A percentile compares a stretch with the other conserved stretches of the same genome.
Evolutionary conservation across 495 filamentous ascomycete genomes (phyloP).

Genomic region (Xylaria curta): DNA sequence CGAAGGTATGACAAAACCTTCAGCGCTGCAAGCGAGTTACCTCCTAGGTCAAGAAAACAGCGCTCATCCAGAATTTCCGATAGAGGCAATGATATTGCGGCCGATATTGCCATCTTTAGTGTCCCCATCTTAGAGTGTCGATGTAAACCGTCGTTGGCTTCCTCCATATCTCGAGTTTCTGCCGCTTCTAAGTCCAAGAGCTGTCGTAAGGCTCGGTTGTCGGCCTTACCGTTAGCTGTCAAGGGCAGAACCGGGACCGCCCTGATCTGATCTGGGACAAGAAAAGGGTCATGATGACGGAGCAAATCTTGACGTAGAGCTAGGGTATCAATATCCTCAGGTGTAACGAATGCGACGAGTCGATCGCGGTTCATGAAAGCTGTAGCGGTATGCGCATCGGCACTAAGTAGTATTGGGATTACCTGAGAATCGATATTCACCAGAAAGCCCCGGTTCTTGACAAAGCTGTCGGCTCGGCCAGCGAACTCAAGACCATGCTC

Average conservation of each 20-base stretch:
- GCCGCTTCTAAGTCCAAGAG: background rate
- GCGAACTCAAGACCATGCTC: slow-evolving; percentile 25
- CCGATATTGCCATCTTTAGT: background rate
- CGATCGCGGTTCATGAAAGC: slow-evolving; percentile 31
- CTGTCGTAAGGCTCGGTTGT: slow-evolving; percentile 6
- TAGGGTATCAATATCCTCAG: slow-evolving; percentile 20
- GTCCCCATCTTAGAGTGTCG: background rate
- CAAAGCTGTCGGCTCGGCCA: slow-evolving; percentile 32
- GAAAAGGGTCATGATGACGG: slow-evolving; percentile 14
- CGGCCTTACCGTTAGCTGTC: slow-evolving; percentile 18
- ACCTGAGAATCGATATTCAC: slow-evolving; percentile 33
- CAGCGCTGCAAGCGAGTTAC: background rate
- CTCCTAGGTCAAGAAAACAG: background rate
- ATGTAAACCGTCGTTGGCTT: background rate
- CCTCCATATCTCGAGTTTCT: background rate
- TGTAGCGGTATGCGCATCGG: slow-evolving; percentile 3
- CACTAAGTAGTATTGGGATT: background rate
- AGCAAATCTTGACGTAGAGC: slow-evolving; percentile 5
- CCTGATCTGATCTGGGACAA: slow-evolving; percentile 20
- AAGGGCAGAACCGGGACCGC: slow-evolving; percentile 15
- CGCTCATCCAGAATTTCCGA: background rate
- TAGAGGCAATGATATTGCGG: background rate
- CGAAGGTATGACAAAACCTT: background rate
- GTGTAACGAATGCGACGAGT: slow-evolving; percentile 31
- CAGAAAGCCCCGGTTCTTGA: slow-evolving; percentile 40